Evolutionary conservation across 73 alveolate species (phyloP), one percentile per base, ranked within the genome.

Genomic region (Breviolum minutum): DNA sequence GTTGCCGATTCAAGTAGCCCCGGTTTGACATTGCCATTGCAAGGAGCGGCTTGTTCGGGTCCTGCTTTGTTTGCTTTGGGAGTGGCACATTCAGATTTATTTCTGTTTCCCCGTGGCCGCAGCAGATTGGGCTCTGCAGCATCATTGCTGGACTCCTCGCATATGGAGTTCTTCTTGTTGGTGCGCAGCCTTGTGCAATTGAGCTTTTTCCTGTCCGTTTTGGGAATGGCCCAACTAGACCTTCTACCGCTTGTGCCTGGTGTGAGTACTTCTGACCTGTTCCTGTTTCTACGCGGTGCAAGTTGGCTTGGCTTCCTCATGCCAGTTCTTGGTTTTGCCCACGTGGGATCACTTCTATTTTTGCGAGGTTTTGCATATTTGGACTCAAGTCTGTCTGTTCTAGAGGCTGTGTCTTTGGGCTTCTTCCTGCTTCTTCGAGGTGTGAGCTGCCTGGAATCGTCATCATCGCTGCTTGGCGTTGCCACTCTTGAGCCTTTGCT

Each of bases 61-160:
- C 48, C 62, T n/a, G 91, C 61, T 16, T 82, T 60, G 91, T 32
- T 82, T 82, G 73, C 69, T 7, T 32, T 82, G 29, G 91, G 91
- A 27, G 13, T 32, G 66, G 85, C 62, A 8, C 85, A 76, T 26
- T 19, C 85, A 5, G 85, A 76, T 29, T 26, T n/a, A 62, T 60
- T 60, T 27, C 60, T 84, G 94, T 19, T 13, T 26, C 63, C 62
- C 24, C 64, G 63, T 19, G 94, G 94, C n/a, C 22, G 63, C 71
- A 60, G 71, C 60, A 22, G 94, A 26, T 24, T 84, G 19, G 94
- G 79, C 7, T 84, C 94, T 7, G 60, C 94, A 26, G 29, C 27
- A 26, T 29, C 94, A 61, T 76, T 84, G 94, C 27, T 84, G 63
- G 94, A 29, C 85, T n/a, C 29, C 29, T 24, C 62, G 63, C 54